phyloP scores from a whole-genome alignment of 2,329 filamentous ascomycete species.

The Exophiala xenobiotica region DNA sequence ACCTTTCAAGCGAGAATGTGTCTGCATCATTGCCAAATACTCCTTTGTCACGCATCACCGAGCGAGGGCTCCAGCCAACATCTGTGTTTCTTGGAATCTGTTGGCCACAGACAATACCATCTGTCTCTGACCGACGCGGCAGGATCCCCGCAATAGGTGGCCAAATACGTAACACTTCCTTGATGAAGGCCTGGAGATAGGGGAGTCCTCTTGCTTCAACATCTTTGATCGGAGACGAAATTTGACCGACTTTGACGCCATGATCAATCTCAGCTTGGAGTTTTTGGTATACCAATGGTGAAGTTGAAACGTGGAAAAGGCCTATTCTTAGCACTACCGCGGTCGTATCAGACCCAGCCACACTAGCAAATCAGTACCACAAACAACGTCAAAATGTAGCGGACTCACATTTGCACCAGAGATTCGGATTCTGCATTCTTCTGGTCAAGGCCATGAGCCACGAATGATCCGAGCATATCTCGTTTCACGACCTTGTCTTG shows the following conservation, averaged over 20 bases:
- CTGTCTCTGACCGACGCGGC: slow-evolving; percentile 38
- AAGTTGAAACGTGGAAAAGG: slow-evolving; percentile 51
- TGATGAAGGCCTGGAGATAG: slow-evolving; percentile 53
- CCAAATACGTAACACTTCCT: slow-evolving; percentile 50
- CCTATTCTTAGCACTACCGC: slow-evolving; percentile 59
- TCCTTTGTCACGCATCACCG: slow-evolving; percentile 41
- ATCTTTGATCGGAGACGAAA: slow-evolving; percentile 36
- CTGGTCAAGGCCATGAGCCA: slow-evolving; percentile 30
- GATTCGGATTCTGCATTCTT: slow-evolving; percentile 21
- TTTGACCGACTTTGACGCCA: slow-evolving; percentile 32
- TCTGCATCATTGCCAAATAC: slow-evolving; percentile 43
- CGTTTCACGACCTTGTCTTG: slow-evolving; percentile 16
- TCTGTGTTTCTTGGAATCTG: slow-evolving; percentile 49
- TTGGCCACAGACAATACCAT: slow-evolving; percentile 41
- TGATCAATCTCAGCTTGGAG: slow-evolving; percentile 45
- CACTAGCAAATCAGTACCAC: slow-evolving; percentile 45
- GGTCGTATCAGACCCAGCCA: slow-evolving; percentile 58
- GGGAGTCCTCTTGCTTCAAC: slow-evolving; percentile 43
- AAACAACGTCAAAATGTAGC: background rate
- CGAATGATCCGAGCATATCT: slow-evolving; percentile 36
- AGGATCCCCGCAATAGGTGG: slow-evolving; percentile 45
- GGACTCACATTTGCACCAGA: slow-evolving; percentile 21
- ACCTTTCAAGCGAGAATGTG: slow-evolving; percentile 51
- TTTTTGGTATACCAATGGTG: slow-evolving; percentile 46
- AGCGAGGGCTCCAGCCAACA: slow-evolving; percentile 47